Evolutionary conservation across 192 early-diverging fungal species (phyloP).

Genomic region (Coemansia sp.): DNA sequence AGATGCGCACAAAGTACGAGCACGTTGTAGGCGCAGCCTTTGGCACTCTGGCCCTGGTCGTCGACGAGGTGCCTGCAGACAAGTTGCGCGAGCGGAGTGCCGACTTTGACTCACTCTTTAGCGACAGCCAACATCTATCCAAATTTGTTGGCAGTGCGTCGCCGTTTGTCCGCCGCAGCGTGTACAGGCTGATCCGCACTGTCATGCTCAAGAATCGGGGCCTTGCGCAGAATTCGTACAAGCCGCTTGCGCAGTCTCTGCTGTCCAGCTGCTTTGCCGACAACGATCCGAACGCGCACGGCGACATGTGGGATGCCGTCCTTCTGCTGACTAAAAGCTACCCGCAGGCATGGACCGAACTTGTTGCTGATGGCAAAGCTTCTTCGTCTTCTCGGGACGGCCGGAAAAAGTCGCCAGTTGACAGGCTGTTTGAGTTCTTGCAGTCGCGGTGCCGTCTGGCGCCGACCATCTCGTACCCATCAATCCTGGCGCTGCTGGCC

Average conservation of each 20-base stretch:
- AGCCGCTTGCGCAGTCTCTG: conserved; percentile 60
- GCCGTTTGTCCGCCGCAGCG: conserved; percentile 38
- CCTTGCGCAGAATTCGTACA: conserved; percentile 46
- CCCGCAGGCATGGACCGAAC: conserved; percentile 61
- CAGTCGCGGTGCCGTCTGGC: conserved; percentile 67
- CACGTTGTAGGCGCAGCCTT: conserved; percentile 48
- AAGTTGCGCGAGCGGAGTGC: conserved; percentile 26
- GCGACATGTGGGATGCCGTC: conserved; percentile 88
- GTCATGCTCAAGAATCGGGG: conserved; percentile 48
- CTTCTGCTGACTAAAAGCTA: conserved; percentile 74
- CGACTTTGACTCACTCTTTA: conserved; percentile 38
- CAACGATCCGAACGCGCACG: conserved; percentile 68
- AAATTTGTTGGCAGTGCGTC: conserved; percentile 25
- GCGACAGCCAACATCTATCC: conserved; percentile 6
- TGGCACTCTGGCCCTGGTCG: conserved; percentile 28
- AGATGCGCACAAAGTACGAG: conserved; percentile 50
- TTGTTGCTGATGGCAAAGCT: background rate
- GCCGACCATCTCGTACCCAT: conserved; percentile 69
- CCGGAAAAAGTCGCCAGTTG: conserved; percentile 55
- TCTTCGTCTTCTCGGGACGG: background rate
- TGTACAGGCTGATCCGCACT: conserved; percentile 32
- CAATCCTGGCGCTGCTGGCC: conserved; percentile 74
- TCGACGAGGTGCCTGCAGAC: conserved; percentile 32
- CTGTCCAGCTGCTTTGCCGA: conserved; percentile 72
- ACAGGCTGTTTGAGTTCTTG: conserved; percentile 72